Conservation (phyloP, 805 yeast species). For the Maudiozyma saulgeensis region DNA sequence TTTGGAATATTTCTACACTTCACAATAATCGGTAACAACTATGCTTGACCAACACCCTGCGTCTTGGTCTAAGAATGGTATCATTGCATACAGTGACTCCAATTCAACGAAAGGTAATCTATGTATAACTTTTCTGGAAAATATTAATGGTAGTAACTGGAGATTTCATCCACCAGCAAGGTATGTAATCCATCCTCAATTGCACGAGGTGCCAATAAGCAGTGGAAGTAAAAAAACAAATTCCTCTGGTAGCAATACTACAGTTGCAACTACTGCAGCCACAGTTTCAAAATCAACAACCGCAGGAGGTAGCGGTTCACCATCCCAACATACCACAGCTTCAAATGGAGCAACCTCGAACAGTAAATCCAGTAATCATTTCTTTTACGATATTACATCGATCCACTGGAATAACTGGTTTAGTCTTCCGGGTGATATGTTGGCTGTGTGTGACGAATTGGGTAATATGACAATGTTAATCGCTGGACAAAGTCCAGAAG, state of each 20-base stretch:
- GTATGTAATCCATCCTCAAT: constrained; percentile 26
- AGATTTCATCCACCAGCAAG: constrained; percentile 43
- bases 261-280: neutral
- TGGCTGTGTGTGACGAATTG: constrained; percentile 64
- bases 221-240: neutral
- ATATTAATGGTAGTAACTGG: constrained; percentile 72
- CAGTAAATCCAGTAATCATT: constrained; percentile 18
- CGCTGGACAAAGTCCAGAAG: constrained; percentile 38
- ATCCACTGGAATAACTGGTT: constrained; percentile 62
- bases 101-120: constrained; percentile 32
- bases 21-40: constrained; percentile 5
- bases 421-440: constrained; percentile 53
- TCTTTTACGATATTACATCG: constrained; percentile 32
- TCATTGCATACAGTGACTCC: constrained; percentile 59
- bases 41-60: constrained; percentile 25
- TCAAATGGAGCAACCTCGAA: neutral
- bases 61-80: constrained; percentile 80
- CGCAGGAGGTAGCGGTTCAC: constrained; percentile 1
- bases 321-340: neutral
- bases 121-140: constrained; percentile 57
- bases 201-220: constrained; percentile 15
- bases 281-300: neutral
- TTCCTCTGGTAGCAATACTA: neutral
- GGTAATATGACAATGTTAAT: constrained; percentile 57
- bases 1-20: neutral